Evolutionary conservation across 345 rosid genomes (phyloP).

Genomic region (Balakata baccata): DNA sequence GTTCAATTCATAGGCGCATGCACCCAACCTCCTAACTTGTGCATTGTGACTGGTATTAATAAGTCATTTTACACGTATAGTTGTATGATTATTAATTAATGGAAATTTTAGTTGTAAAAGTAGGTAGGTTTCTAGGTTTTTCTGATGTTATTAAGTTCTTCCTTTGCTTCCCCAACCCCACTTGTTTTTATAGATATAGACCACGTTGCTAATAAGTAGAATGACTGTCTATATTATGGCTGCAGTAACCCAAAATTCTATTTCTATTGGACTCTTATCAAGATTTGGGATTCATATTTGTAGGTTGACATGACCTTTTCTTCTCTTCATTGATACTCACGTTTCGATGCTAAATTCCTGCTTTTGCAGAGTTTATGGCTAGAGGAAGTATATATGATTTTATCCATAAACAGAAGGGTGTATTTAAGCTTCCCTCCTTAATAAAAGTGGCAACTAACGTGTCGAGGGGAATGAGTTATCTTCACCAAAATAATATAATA

Average conservation of each 20-base stretch:
- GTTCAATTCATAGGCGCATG: slow-evolving; percentile 96
- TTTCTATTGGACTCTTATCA: slow-evolving; percentile 14
- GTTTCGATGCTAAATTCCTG: slow-evolving; percentile 23
- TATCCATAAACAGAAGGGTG: slow-evolving; percentile 82
- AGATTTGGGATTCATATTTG: slow-evolving; percentile 18
- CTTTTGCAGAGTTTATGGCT: slow-evolving; percentile 83
- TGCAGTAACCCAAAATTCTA: slow-evolving; percentile 11
- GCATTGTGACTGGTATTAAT: slow-evolving; percentile 83
- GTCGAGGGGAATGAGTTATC: slow-evolving; percentile 93
- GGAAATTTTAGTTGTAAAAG: background rate
- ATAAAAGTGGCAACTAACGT: slow-evolving; percentile 85
- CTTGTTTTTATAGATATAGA: slow-evolving; percentile 5
- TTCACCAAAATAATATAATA: slow-evolving; percentile 91
- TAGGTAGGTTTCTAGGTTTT: slow-evolving; percentile 9
- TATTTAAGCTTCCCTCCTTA: slow-evolving; percentile 67
- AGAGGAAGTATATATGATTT: slow-evolving; percentile 82
- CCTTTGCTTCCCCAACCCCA: background rate
- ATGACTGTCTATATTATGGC: slow-evolving; percentile 14
- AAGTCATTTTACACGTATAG: slow-evolving; percentile 4
- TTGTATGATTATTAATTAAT: background rate
- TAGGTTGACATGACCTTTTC: slow-evolving; percentile 15
- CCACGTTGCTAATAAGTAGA: slow-evolving; percentile 22
- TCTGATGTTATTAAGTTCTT: slow-evolving; percentile 13
- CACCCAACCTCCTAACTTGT: slow-evolving; percentile 74
- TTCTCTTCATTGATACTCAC: slow-evolving; percentile 15